Conservation (phyloP, 2,329 filamentous ascomycete species). For the Pseudocercospora eumusae region DNA sequence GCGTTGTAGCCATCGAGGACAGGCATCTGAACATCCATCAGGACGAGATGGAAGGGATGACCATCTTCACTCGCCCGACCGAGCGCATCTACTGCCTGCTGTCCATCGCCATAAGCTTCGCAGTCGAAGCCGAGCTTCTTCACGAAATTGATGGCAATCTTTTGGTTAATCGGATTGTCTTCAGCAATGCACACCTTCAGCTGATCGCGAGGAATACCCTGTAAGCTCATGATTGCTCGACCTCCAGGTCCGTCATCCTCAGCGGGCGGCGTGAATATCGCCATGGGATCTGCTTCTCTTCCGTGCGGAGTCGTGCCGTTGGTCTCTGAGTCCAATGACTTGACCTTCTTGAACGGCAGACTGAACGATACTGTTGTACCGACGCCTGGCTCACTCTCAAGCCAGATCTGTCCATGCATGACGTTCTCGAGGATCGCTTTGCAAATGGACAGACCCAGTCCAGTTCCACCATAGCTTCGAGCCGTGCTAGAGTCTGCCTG, state of each 20-base stretch:
- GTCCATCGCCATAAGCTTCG: slow-evolving; percentile 85
- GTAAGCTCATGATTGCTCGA: slow-evolving; percentile 61
- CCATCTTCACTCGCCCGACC: slow-evolving; percentile 69
- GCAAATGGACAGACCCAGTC: slow-evolving; percentile 88
- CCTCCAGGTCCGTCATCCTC: slow-evolving; percentile 43
- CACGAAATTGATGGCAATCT: slow-evolving; percentile 89
- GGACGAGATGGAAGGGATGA: slow-evolving; percentile 79
- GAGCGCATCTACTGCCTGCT: slow-evolving; percentile 84
- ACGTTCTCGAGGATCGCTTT: slow-evolving; percentile 92
- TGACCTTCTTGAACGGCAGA: slow-evolving; percentile 81
- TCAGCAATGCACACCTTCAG: slow-evolving; percentile 90
- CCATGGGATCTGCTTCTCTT: slow-evolving; percentile 55
- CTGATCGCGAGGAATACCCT: slow-evolving; percentile 71
- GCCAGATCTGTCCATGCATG: slow-evolving; percentile 80
- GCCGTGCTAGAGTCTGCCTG: slow-evolving; percentile 90
- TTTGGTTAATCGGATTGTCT: slow-evolving; percentile 92
- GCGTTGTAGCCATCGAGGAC: slow-evolving; percentile 90
- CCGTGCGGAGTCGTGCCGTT: slow-evolving; percentile 28
- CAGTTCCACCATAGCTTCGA: slow-evolving; percentile 87
- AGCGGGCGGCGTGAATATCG: slow-evolving; percentile 55
- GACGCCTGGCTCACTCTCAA: slow-evolving; percentile 72
- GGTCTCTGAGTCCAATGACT: slow-evolving; percentile 47
- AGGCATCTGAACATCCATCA: slow-evolving; percentile 98
- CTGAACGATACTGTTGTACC: slow-evolving; percentile 78
- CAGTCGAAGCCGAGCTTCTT: slow-evolving; percentile 82